These are phyloP conservation scores for Lyophyllum decastes DNA, from an alignment of 768 basidiomycete species.

Conservation along the genomic window DNA sequence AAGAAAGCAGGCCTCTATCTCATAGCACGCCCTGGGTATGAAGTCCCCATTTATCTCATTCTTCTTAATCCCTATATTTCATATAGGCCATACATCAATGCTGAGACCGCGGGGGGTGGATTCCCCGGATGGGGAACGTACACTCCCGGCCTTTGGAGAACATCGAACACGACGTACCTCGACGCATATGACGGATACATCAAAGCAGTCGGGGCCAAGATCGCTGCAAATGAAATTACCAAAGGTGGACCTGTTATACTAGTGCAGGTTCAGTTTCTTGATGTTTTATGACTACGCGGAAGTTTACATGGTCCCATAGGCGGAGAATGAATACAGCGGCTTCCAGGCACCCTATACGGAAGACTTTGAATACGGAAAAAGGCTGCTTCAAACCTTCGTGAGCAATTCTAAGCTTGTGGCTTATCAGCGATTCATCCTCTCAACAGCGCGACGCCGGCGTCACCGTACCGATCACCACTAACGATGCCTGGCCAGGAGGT, in stretches of 20 bases:
- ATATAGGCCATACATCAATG: constrained; percentile 45
- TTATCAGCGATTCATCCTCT: not conserved
- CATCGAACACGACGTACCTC: constrained; percentile 39
- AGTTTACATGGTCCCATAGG: constrained; percentile 25
- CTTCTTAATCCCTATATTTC: not conserved
- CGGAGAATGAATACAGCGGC: constrained; percentile 56
- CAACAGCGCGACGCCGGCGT: constrained; percentile 42
- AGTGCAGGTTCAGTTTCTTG: constrained; percentile 29
- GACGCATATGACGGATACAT: constrained; percentile 54
- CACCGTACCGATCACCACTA: constrained; percentile 47
- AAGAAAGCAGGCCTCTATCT: constrained; percentile 56
- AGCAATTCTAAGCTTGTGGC: constrained; percentile 1
- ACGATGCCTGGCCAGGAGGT: constrained; percentile 47
- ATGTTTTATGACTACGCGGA: not conserved
- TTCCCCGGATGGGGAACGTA: constrained; percentile 60
- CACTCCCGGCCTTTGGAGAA: constrained; percentile 48
- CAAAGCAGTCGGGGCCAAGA: constrained; percentile 41
- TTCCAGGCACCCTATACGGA: constrained; percentile 39
- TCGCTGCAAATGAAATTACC: constrained; percentile 57
- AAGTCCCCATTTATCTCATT: not conserved
- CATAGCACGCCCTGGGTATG: constrained; percentile 51
- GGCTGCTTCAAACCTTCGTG: constrained; percentile 35
- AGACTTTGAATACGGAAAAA: constrained; percentile 39
- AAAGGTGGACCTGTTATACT: constrained; percentile 59
- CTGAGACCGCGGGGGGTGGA: constrained; percentile 52